Base-by-base conservation (phyloP, 495 filamentous ascomycete species). In the Penicillium silybi region DNA sequence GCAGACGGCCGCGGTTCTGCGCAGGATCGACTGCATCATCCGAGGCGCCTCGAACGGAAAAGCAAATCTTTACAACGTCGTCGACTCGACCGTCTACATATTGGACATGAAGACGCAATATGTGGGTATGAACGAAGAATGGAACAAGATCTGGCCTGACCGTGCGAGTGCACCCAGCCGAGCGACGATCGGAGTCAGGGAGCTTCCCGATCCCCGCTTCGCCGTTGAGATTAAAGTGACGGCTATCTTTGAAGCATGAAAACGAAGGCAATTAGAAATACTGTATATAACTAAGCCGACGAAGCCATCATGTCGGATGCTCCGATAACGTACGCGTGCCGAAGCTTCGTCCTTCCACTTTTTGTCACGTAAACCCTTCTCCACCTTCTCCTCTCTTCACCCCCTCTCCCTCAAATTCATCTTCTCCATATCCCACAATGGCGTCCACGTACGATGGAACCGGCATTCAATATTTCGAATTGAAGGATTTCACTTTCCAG, bases 111-210 rank as follows among this genome's bases (percentile, higher is more conserved):
- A 70, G 43, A 55, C 49, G 0, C 61, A 72, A 38, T 70, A 72
- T 50, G 57, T 59, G n/a, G 67, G 52, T 13, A 72, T 72, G 69
- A 72, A 72, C 43, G 67, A 70, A 46, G 69, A 67, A 43, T 72
- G 67, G 69, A 72, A 72, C 39, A 65, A 69, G 51, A 53, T 72
- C 16, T 72, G 62, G 50, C 15, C 56, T 26, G 60, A 67, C 43
- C 59, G 67, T 16, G 57, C 38, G 15, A 67, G 59, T 40, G 69
- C 67, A 16, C 69, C 69, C 1, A 55, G 63, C 22, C 46, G 67
- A 15, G 67, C 69, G 6, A 72, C 68, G 0, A 53, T 72, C 34
- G 68, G 65, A 11, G 61, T 72, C 10, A 60, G 52, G 20, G 68
- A 70, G 49, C 49, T 71, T 38, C 68, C 68, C 1, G 65, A 70